phyloP scores from a whole-genome alignment of 2,329 filamentous ascomycete genomes.

The Cylindrodendrum hubeiense region DNA sequence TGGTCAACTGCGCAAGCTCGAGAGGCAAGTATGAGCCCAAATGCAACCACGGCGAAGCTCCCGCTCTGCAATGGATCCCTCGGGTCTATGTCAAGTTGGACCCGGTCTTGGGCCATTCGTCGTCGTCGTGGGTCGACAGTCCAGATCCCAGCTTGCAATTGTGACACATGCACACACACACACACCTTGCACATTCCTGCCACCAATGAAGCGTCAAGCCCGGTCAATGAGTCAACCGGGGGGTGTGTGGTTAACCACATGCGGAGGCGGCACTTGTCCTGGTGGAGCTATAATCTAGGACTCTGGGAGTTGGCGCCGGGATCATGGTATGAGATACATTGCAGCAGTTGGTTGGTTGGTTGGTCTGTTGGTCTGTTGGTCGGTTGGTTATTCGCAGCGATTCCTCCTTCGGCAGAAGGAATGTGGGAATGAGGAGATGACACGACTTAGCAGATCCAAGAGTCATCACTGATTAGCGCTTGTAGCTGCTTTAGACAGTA shows the following conservation, averaged over 20 bases:
- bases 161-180: neutral
- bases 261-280: neutral
- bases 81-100: neutral
- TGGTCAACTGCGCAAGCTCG: neutral
- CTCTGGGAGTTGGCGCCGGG: conserved; percentile 2
- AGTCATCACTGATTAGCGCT: neutral
- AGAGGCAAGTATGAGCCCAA: neutral
- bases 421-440: neutral
- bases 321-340: conserved; percentile 10
- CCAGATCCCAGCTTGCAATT: neutral
- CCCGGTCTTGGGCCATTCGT: neutral
- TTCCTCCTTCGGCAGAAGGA: neutral
- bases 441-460: no score
- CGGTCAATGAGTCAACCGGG: conserved; percentile 15
- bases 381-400: neutral
- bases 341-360: neutral
- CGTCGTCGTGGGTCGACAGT: no score
- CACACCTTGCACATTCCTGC: neutral
- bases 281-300: conserved; percentile 17
- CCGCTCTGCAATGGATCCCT: neutral
- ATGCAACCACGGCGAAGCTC: neutral
- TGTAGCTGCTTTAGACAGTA: no score
- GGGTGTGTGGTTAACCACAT: neutral
- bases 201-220: neutral
- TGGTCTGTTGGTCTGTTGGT: no score